Evolutionary conservation across 768 basidiomycete species (phyloP), one percentile per base, ranked within the genome.

Genomic region (Mycena latifolia): DNA sequence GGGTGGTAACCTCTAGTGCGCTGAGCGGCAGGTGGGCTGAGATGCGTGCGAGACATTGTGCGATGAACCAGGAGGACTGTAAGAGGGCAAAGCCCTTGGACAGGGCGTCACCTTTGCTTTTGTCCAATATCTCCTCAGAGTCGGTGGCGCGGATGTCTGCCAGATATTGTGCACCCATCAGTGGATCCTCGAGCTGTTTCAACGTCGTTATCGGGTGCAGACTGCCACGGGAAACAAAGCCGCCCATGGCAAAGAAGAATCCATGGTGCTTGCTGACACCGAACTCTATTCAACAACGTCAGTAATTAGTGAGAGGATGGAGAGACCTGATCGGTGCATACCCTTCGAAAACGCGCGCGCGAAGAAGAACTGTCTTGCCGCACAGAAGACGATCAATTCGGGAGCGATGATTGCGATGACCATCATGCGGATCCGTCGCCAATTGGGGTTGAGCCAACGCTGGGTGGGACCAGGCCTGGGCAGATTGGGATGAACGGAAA

Each of bases 1-100:
- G 43, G 3, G 81, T 82, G 10, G 75, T 64, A 20, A 81, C 58
- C 65, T 82, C 79, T 20, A 82, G 70, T 39, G 77, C 74, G 12
- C 77, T 79, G 24, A 79, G 53, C 1, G 77, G 71, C 22, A 82
- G 69, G 20, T 61, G 39, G 31, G 74, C 55, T 3, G 27, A 46
- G 45, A 55, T 39, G 15, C 80, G 73, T 1, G 72, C 66, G 12
- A 77, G 71, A 54, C 74, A 73, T 46, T 63, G 61, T 5, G 46
- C 22, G 33, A 63, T 63, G 61, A 54, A 63, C 41, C 51, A 63
- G 22, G 39, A 12, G 10, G 66, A 22, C 50, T 76, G 75, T 11
- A 65, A 9, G 11, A 72, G 20, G 4, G 65, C 64, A 15, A 75
- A 25, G 3, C 56, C 67, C 35, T 75, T 75, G 20, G 66, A 50